Evolutionary conservation across 352 stramenopile species (phyloP), one percentile per base, ranked within the genome.

Genomic region (Phytophthora macrochlamydospora): DNA sequence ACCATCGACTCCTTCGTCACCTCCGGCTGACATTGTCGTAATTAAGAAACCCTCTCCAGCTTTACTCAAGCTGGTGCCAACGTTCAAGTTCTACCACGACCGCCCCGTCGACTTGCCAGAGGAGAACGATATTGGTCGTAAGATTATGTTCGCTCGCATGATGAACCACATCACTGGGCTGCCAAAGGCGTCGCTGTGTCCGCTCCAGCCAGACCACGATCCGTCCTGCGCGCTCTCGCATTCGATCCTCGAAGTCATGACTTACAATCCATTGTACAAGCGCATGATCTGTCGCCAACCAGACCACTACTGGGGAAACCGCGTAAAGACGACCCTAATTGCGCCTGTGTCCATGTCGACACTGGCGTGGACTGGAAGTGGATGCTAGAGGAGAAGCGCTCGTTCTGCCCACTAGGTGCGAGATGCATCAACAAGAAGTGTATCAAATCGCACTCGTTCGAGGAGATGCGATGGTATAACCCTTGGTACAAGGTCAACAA

Each of bases 261-360:
- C 65, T 44, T 86, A 78, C 64, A 86, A 86, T 32, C 77, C 77
- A 43, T 44, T 83, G 30, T 86, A 76, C 60, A 86, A 86, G 67
- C 71, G 73, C 4, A 51, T 86, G 46, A 56, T 72, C 24, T 86
- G 77, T 50, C 67, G 68, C 8, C 77, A 86, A 42, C 51, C 63
- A 2, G 73, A 63, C 50, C 77, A 86, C 33, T 86, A 80, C 46
- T 86, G 65, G 64, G 60, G 66, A 11, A 75, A 51, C 31, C 63
- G 78, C 56, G 62, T 86, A 18, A 57, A 32, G 77, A 86, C 64
- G 62, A 78, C 51, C 58, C 77, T 14, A 78, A 63, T 43, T 86
- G 74, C 51, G 76, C 75, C 28, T 83, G 76, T 42, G 45, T 81
- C 28, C 77, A 86, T 51, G 73, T 86, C 30, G 72, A 86, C 32